Evolutionary conservation across 2,329 filamentous ascomycete species (phyloP).

Genomic region (Fusarium goolgardi): DNA sequence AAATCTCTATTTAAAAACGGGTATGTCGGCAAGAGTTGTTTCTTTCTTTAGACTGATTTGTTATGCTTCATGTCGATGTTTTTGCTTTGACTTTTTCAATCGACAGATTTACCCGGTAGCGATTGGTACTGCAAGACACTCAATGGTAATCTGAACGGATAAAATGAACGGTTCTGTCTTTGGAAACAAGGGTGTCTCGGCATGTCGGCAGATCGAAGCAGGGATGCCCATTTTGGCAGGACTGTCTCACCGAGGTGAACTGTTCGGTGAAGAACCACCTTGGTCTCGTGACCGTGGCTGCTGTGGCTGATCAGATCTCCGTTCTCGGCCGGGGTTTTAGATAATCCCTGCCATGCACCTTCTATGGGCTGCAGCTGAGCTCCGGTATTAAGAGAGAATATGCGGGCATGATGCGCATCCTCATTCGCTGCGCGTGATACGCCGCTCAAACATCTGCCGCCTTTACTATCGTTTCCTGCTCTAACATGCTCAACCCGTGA

Average conservation of each 20-base stretch:
- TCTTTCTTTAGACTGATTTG: background rate
- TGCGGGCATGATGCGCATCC: constrained; percentile 19
- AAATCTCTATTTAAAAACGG: constrained; percentile 1
- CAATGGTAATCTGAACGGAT: constrained; percentile 12
- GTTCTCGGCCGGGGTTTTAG: constrained; percentile 27
- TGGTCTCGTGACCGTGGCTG: constrained; percentile 22
- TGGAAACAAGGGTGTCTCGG: constrained; percentile 27
- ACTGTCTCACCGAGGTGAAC: constrained; percentile 30
- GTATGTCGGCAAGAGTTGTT: constrained; percentile 14
- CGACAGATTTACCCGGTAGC: constrained; percentile 15
- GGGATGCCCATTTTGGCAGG: background rate
- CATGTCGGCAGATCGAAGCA: constrained; percentile 32
- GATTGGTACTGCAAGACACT: constrained; percentile 10
- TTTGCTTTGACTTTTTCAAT: background rate
- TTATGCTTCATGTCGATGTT: background rate
- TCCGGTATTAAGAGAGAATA: constrained; percentile 5
- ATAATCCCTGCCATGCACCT: constrained; percentile 25
- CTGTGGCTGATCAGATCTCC: constrained; percentile 6
- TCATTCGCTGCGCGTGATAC: constrained; percentile 34
- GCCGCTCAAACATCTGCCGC: constrained; percentile 10
- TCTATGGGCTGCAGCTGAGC: constrained; percentile 19
- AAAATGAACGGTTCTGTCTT: constrained; percentile 9
- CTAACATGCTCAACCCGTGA: constrained; percentile 43
- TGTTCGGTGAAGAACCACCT: constrained; percentile 1
- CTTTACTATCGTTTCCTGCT: constrained; percentile 33